These are phyloP conservation scores for Theobroma grandiflorum DNA, from an alignment of 441 rosid genomes.

Conservation along the genomic window DNA sequence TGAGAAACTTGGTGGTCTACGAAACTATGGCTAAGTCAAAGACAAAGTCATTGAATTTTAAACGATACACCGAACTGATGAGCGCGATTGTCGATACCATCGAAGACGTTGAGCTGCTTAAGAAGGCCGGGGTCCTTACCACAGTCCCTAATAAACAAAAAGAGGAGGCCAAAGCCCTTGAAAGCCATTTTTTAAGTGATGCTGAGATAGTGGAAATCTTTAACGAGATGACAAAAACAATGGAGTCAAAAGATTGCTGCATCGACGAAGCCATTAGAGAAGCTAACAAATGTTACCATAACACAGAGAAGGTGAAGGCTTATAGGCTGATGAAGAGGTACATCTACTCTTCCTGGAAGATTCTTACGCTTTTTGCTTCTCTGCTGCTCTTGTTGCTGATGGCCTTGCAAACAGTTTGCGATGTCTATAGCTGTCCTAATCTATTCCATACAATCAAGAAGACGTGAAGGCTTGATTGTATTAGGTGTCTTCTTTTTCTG, in stretches of 20 bases:
- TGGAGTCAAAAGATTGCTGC: constrained; percentile 1
- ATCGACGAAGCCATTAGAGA: constrained; percentile 19
- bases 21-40: constrained; percentile 7
- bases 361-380: constrained; percentile 20
- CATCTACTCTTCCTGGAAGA: constrained; percentile 27
- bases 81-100: constrained; percentile 5
- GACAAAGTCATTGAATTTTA: neutral
- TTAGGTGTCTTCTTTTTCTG: no score
- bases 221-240: neutral
- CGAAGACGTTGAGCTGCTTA: constrained; percentile 12
- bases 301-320: constrained; percentile 14
- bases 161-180: neutral
- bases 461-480: neutral
- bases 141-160: neutral
- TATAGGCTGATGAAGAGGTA: constrained; percentile 19
- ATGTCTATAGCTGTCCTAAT: constrained; percentile 4
- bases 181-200: neutral
- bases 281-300: constrained; percentile 20
- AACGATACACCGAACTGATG: constrained; percentile 15
- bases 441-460: neutral
- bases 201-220: constrained; percentile 31
- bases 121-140: neutral
- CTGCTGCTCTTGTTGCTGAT: constrained; percentile 27
- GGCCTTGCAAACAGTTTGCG: constrained; percentile 15
- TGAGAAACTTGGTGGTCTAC: constrained; percentile 22